phyloP scores from a whole-genome alignment of 2,329 filamentous ascomycete genomes.

The Alternaria infectoria region DNA sequence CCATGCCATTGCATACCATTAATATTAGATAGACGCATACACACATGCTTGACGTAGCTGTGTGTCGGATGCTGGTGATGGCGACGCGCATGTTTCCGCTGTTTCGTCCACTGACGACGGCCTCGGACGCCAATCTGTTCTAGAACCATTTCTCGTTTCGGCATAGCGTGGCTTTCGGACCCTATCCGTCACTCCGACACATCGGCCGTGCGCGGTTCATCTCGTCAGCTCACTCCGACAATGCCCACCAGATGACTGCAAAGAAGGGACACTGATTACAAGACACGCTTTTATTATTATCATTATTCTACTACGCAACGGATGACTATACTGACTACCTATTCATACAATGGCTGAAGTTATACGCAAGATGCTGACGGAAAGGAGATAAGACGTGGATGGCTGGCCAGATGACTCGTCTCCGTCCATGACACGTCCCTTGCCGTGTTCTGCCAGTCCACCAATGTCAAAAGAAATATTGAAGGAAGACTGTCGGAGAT shows the following conservation, averaged over 20 bases:
- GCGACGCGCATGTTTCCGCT: conserved; percentile 1
- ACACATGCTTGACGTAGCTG: not conserved
- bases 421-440: not conserved
- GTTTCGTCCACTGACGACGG: conserved; percentile 1
- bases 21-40: too few species aligned
- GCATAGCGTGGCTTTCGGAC: not conserved
- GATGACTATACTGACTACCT: conserved; percentile 11
- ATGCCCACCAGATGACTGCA: not conserved
- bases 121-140: conserved; percentile 2
- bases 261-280: not conserved
- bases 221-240: not conserved
- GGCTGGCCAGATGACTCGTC: not conserved
- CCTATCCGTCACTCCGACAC: not conserved
- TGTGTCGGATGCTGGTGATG: not conserved
- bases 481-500: not conserved
- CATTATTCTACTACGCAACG: conserved; percentile 8
- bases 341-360: conserved; percentile 12
- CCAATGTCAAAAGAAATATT: not conserved
- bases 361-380: conserved; percentile 5
- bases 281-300: not conserved
- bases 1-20: too few species aligned
- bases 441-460: conserved; percentile 1
- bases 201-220: conserved; percentile 2
- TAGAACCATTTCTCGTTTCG: not conserved
- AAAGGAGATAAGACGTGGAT: not conserved